A percentile compares a stretch with the other conserved stretches of the same genome.
phyloP scores from a whole-genome alignment of 2,329 filamentous ascomycete genomes.

The Diaporthe humulicola region DNA sequence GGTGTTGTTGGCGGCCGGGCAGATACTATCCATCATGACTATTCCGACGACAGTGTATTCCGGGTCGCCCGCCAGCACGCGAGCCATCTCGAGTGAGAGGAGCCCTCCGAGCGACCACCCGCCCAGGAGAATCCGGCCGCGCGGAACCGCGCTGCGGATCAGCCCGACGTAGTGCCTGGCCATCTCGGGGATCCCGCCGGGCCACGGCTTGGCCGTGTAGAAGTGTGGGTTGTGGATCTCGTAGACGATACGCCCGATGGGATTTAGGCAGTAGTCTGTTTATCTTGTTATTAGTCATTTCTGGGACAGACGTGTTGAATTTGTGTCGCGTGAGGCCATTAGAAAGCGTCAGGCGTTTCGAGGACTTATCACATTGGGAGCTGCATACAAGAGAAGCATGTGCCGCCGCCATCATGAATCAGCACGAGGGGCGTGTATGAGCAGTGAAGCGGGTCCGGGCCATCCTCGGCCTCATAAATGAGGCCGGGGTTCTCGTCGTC shows the following conservation, averaged over 20 bases:
- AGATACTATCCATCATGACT: conserved; percentile 66
- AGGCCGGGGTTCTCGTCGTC: conserved; percentile 35
- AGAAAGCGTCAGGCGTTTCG: neutral
- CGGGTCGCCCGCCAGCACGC: conserved; percentile 54
- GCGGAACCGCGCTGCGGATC: conserved; percentile 55
- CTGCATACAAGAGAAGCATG: conserved; percentile 58
- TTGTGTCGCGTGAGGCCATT: neutral
- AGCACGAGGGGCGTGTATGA: conserved; percentile 61
- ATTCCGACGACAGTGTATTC: conserved; percentile 61
- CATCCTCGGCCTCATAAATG: conserved; percentile 37
- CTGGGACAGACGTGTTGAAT: no score
- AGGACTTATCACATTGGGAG: no score
- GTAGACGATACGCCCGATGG: conserved; percentile 63
- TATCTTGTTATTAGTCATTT: neutral
- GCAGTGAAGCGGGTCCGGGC: conserved; percentile 1
- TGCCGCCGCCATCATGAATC: conserved; percentile 73
- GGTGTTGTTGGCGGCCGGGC: conserved; percentile 40
- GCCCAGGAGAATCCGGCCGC: conserved; percentile 65
- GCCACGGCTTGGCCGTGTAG: conserved; percentile 59
- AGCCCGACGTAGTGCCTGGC: conserved; percentile 61
- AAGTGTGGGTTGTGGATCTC: conserved; percentile 70
- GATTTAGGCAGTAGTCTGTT: conserved; percentile 64
- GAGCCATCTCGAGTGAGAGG: conserved; percentile 64
- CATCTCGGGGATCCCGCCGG: conserved; percentile 68
- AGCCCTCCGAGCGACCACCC: conserved; percentile 70